Base-by-base conservation (phyloP, 2,329 filamentous ascomycete species). In the Exophiala spinifera region DNA sequence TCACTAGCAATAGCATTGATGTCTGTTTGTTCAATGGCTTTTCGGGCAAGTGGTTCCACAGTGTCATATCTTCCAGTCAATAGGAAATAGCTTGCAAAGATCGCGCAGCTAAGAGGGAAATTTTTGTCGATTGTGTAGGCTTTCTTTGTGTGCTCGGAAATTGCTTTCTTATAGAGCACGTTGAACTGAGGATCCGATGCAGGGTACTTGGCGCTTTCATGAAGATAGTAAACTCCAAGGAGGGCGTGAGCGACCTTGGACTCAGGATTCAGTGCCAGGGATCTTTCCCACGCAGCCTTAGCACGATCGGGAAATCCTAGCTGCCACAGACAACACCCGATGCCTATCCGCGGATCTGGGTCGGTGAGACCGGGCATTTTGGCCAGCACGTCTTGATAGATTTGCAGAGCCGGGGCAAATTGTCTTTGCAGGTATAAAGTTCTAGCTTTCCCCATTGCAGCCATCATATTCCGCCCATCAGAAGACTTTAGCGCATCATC, bases 271-370 rank as follows among this genome's bases (percentile, higher is more conserved):
- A 79, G 42, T 8, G 58, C 89, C 23, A 96, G 74, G 11, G 87
- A 85, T 60, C 94, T 81, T 67, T 95, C 88, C 94, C 94, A 99
- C 11, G 94, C 92, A 45, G 79, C 76, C 67, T 89, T 92, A 6
- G 95, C 94, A 65, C 96, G 90, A 31, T 95, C 89, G 70, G 95
- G 96, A 76, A 89, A 91, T 10, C 91, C 91, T 23, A 99, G 79
- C 70, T 96, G 89, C 94, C 95, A 99, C 70, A 96, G 87, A 76
- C 94, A 99, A 72, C 90, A 94, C 43, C 94, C 94, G 66, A 99
- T 92, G 51, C 94, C 94, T 63, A 99, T 92, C 64, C 95, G 84
- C 63, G 94, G 95, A 70, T 99, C 94, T 0, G 94, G 94, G 66
- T 99, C 94, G 39, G 88, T 83, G 66, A 97, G 79, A 62, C 89